Percentiles rank a stretch among this genome's conserved stretches.
Evolutionary conservation across 208 protist genomes (phyloP).

Genomic region (Trypanosoma lewisi): DNA sequence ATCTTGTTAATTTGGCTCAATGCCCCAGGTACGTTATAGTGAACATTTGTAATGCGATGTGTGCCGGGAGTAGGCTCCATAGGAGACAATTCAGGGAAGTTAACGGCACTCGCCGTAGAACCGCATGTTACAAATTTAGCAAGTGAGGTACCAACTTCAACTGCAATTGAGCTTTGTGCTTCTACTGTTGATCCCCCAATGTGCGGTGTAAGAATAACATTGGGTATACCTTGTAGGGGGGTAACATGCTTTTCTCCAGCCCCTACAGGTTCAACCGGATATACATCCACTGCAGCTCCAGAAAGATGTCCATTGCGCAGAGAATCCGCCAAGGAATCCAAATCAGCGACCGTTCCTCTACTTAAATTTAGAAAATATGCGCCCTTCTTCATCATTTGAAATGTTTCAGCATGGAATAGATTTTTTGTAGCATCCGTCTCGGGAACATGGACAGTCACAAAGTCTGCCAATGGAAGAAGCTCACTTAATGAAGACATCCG

Average conservation of each 20-base stretch:
- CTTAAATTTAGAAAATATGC: constrained; percentile 86
- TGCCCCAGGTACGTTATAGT: constrained; percentile 91
- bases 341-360: constrained; percentile 81
- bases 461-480: constrained; percentile 77
- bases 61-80: constrained; percentile 34
- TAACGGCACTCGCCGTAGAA: constrained; percentile 82
- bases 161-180: constrained; percentile 89
- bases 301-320: constrained; percentile 77
- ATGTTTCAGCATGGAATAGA: constrained; percentile 73
- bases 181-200: constrained; percentile 93
- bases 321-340: constrained; percentile 71
- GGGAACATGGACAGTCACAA: constrained; percentile 93
- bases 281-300: constrained; percentile 92
- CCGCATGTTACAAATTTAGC: constrained; percentile 84
- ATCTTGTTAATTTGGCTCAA: constrained; percentile 89
- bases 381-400: constrained; percentile 72
- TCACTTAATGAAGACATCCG: constrained; percentile 61
- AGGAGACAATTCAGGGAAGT: constrained; percentile 89
- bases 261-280: constrained; percentile 81
- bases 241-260: constrained; percentile 47
- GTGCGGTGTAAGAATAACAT: constrained; percentile 94
- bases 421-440: constrained; percentile 71
- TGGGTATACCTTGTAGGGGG: constrained; percentile 83
- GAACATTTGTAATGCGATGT: constrained; percentile 88
- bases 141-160: constrained; percentile 86